Evolutionary conservation across 805 yeast species (phyloP).

Genomic region (Tetrapisispora fleetii): DNA sequence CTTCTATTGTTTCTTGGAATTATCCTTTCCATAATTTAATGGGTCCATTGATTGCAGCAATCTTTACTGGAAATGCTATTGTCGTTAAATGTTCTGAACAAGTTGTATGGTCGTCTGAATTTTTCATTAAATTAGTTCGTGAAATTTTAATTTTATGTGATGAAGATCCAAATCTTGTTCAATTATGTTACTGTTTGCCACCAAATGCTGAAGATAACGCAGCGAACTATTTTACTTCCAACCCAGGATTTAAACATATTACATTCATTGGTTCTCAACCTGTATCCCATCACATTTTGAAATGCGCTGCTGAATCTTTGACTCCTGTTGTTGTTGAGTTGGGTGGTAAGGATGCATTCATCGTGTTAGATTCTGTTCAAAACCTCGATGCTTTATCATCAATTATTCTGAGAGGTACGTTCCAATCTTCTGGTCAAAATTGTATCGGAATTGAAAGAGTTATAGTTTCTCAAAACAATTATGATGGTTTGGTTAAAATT

Average conservation of each 20-base stretch:
- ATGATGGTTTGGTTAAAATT: constrained; percentile 49
- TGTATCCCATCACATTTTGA: constrained; percentile 80
- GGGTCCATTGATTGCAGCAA: constrained; percentile 84
- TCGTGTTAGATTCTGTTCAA: constrained; percentile 69
- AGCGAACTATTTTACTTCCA: constrained; percentile 81
- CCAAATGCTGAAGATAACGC: constrained; percentile 29
- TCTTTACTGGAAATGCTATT: constrained; percentile 86
- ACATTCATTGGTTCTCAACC: constrained; percentile 96
- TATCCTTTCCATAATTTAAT: constrained; percentile 91
- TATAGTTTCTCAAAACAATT: constrained; percentile 62
- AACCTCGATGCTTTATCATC: constrained; percentile 55
- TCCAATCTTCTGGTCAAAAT: constrained; percentile 96
- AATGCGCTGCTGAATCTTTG: constrained; percentile 73
- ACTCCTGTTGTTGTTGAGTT: constrained; percentile 94
- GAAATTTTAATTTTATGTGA: constrained; percentile 66
- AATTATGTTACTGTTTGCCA: constrained; percentile 82
- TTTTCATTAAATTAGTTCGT: constrained; percentile 63
- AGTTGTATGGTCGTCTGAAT: constrained; percentile 88
- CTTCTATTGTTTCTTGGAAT: constrained; percentile 93
- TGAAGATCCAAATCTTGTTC: constrained; percentile 73
- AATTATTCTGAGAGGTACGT: constrained; percentile 85
- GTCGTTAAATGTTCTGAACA: constrained; percentile 92
- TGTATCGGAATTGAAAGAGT: constrained; percentile 97
- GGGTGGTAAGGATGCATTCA: constrained; percentile 92
- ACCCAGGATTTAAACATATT: constrained; percentile 73